These are phyloP conservation scores for Boletellus dicymbophilus DNA, from an alignment of 1,284 basidiomycete genomes.

Conservation along the genomic window DNA sequence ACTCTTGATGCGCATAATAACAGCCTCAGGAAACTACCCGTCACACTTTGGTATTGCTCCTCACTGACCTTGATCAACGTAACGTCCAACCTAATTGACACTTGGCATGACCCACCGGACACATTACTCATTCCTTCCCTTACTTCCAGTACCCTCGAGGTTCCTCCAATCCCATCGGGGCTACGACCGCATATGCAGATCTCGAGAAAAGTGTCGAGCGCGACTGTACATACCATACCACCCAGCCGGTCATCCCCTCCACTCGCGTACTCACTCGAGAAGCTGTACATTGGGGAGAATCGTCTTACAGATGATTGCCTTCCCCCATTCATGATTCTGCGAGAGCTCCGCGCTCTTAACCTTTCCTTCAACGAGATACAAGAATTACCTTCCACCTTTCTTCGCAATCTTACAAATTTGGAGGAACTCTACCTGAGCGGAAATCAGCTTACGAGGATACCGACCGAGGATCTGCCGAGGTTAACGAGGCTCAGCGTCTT, in stretches of 20 bases:
- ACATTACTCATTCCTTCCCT: slow-evolving; percentile 14
- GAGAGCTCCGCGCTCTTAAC: slow-evolving; percentile 83
- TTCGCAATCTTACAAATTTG: slow-evolving; percentile 69
- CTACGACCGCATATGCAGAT: slow-evolving; percentile 22
- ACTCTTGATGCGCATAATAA: slow-evolving; percentile 91
- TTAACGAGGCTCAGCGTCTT: slow-evolving; percentile 72
- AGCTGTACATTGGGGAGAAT: slow-evolving; percentile 91
- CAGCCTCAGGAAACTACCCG: slow-evolving; percentile 79
- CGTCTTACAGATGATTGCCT: slow-evolving; percentile 83
- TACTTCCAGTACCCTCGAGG: slow-evolving; percentile 24
- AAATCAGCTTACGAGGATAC: slow-evolving; percentile 89
- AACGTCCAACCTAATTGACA: slow-evolving; percentile 85
- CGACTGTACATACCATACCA: slow-evolving; percentile 15
- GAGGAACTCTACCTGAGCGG: slow-evolving; percentile 93
- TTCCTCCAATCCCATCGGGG: slow-evolving; percentile 10
- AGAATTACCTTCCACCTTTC: slow-evolving; percentile 81
- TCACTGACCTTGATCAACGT: slow-evolving; percentile 79
- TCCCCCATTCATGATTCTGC: slow-evolving; percentile 72
- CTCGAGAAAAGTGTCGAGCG: slow-evolving; percentile 26
- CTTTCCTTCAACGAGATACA: slow-evolving; percentile 96
- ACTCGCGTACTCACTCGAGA: slow-evolving; percentile 72
- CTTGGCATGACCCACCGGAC: slow-evolving; percentile 67
- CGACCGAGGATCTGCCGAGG: slow-evolving; percentile 83
- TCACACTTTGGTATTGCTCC: slow-evolving; percentile 84
- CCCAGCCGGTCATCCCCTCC: slow-evolving; percentile 53